These are phyloP conservation scores for Phalaenopsis equestris DNA, from an alignment of 106 monocot species.

Conservation along the genomic window DNA sequence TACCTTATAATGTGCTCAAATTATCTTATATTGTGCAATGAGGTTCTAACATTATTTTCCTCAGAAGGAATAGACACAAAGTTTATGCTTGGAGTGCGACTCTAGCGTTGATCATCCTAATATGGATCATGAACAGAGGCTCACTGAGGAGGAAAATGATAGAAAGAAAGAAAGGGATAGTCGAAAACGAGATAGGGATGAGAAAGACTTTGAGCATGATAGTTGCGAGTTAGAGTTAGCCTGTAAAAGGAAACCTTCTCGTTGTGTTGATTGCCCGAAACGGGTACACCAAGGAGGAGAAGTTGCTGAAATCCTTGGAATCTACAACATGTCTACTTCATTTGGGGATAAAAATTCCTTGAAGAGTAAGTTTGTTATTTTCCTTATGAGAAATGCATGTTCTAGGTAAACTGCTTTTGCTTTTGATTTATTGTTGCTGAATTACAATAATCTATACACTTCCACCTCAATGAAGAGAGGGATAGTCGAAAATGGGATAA, in stretches of 20 bases:
- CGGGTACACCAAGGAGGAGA: conserved; percentile 38
- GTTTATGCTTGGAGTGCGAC: conserved; percentile 45
- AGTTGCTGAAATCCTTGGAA: conserved; percentile 45
- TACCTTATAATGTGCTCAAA: neutral
- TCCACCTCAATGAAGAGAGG: too few species aligned
- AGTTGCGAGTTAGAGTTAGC: conserved; percentile 41
- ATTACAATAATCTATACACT: neutral
- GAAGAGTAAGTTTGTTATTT: conserved; percentile 50
- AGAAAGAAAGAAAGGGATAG: conserved; percentile 68
- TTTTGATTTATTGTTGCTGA: conserved; percentile 3
- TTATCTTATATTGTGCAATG: neutral
- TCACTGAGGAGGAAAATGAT: conserved; percentile 71
- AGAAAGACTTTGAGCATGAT: conserved; percentile 70
- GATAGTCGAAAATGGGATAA: too few species aligned
- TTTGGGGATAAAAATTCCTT: conserved; percentile 77
- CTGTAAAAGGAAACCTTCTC: conserved; percentile 44
- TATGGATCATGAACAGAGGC: conserved; percentile 62
- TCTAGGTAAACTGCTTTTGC: neutral
- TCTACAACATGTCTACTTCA: conserved; percentile 47
- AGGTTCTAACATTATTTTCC: neutral
- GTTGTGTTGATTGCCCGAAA: conserved; percentile 39
- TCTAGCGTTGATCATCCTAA: conserved; percentile 74
- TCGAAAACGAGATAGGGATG: conserved; percentile 59
- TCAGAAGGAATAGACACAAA: conserved; percentile 66
- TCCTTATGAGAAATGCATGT: neutral